These are phyloP conservation scores for Conoideocrella luteorostrata DNA, from an alignment of 2,329 filamentous ascomycete species.

Conservation along the genomic window DNA sequence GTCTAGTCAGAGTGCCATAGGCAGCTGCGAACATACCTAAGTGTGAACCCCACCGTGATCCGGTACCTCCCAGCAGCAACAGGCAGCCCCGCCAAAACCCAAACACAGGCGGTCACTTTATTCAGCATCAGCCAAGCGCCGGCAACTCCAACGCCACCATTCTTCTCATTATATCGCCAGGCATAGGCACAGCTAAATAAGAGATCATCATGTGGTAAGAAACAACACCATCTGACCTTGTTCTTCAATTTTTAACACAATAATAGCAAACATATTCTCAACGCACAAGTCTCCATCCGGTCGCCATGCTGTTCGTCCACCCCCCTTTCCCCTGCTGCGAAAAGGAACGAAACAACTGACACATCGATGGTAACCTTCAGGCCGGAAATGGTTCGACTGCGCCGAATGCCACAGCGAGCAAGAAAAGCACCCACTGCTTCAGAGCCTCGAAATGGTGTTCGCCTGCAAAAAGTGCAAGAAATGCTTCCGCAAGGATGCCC, in stretches of 20 bases:
- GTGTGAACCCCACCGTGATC: too few relatives aligned
- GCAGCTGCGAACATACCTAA: too few relatives aligned
- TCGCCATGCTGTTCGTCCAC: conserved; percentile 78
- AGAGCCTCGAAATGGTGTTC: conserved; percentile 83
- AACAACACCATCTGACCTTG: neutral
- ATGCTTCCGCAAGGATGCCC: conserved; percentile 88
- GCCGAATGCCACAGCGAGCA: conserved; percentile 85
- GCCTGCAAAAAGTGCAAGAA: conserved; percentile 99
- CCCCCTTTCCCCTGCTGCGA: neutral
- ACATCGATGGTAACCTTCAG: conserved; percentile 34
- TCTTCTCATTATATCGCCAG: neutral
- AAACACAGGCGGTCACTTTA: too few relatives aligned
- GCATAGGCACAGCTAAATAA: neutral
- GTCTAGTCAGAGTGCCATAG: too few relatives aligned
- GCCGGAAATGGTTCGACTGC: conserved; percentile 98
- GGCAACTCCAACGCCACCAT: neutral
- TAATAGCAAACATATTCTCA: conserved; percentile 92
- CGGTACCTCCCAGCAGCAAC: too few relatives aligned
- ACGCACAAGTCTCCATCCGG: conserved; percentile 93
- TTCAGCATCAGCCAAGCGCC: too few relatives aligned
- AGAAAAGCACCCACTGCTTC: conserved; percentile 68
- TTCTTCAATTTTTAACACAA: conserved; percentile 1
- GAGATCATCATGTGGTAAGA: conserved; percentile 29
- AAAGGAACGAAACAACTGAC: neutral
- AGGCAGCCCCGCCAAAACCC: too few relatives aligned